Base-by-base conservation (phyloP, 164 flowering plant species). In the Euptelea pleiosperma region DNA sequence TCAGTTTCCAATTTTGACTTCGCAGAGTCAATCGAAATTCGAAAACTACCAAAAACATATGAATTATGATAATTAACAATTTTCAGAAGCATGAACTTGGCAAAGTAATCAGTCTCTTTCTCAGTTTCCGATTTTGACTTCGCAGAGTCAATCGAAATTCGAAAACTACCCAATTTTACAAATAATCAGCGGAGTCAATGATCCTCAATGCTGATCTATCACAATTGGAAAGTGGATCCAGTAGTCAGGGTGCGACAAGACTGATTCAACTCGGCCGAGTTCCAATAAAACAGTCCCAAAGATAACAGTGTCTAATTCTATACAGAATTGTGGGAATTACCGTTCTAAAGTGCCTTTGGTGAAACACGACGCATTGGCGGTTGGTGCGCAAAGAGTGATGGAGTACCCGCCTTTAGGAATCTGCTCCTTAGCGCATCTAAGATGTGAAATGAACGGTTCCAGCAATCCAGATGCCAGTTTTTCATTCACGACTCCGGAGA, bases 401-500 rank as follows among this genome's bases (percentile, higher is more conserved):
- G 98, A 91, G 50, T 91, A 91, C 4, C 96, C 96, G 0, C 98
- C 98, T 80, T 78, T 86, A 7, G 84, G 66, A 62, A 88, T 82
- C 83, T 88, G 88, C 46, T 86, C 91, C 56, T 79, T 86, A 0
- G 90, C 98, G 11, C 54, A 57, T 59, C 69, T 67, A 3, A 91
- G 74, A 76, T 89, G 96, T 0, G 71, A 50, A 42, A 89, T 28
- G 64, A 88, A 91, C 8, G 92, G 95, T 25, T 86, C 82, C 0
- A 91, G 50, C 10, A 91, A 63, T 8, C 98, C 96, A 0, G 96
- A 82, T 0, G 98, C 96, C 29, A 91, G 37, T 70, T 86, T 89
- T 80, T 91, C 98, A 28, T 36, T 79, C 51, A 10, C 29, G 1
- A 67, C 68, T 1, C 84, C 83, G 16, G 82, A 66, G 55, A 76